Base-by-base conservation (phyloP, 2,329 filamentous ascomycete genomes). In the Lecanicillium sp. region DNA sequence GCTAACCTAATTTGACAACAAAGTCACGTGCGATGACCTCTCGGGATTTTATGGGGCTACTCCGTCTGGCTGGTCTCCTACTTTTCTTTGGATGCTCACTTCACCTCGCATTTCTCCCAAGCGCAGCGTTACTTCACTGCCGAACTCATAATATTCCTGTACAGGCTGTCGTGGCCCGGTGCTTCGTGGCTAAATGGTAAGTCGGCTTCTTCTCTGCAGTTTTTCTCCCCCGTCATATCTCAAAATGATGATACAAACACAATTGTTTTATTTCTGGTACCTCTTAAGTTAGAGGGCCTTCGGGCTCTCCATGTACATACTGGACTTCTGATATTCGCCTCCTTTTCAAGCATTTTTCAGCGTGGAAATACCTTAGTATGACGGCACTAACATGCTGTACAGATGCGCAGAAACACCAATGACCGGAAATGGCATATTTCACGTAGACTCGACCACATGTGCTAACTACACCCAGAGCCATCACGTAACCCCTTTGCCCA, bases 211-310 rank as follows among this genome's bases (percentile, higher is more conserved):
- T 25, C 22, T 25, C 11, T 25, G 7, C 11, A 6, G 11, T 25
- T 25, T 11, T 25, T 25, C 22, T 7, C 22, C 6, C 7, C 22
- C 22, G 22, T 25, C 22, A 25, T 25, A 7, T 11, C 44, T 51
- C 58, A 53, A 54, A 51, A 75, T 87, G 85, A 90, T 89, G 85
- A 90, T 74, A 78, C 56, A 20, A 63, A 61, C 59, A 70, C 71
- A 66, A 69, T 70, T 65, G 29, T 64, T 65, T 69, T 68, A 70
- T 83, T 89, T 94, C 85, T 94, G 87, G 87, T 88, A 94, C 87
- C 88, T 94, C 88, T 94, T 92, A 87, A 87, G 78, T 85, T 82
- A 92, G 79, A 71, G 72, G 22, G 39, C 56, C 58, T 67, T 68
- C 61, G 57, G 69, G 65, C 67, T 71, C 80, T 41, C 39, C 64